Evolutionary conservation across 306 rosid genomes (phyloP).

Genomic region (Vigna reflexopilosa): DNA sequence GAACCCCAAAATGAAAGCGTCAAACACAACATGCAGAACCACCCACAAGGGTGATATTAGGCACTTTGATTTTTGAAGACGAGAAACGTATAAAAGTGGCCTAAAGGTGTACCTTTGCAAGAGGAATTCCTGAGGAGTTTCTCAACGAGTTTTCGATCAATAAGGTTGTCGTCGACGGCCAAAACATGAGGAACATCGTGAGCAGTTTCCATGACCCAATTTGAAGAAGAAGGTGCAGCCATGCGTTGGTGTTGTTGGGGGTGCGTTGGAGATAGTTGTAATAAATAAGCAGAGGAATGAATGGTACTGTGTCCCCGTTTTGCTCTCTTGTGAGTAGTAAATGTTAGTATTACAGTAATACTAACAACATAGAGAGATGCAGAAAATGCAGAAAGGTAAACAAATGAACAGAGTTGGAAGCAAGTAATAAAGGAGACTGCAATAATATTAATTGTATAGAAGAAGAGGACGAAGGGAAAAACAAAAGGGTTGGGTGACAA

Average conservation of each 20-base stretch:
- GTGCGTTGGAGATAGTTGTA: background rate
- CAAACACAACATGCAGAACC: background rate
- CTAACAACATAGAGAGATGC: too few relatives aligned
- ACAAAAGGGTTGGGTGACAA: constrained; percentile 37
- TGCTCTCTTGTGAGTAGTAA: background rate
- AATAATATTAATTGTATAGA: constrained; percentile 41
- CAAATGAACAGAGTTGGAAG: constrained; percentile 44
- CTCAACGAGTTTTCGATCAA: constrained; percentile 86
- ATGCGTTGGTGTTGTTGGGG: background rate
- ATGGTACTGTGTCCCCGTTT: constrained; percentile 8
- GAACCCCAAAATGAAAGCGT: constrained; percentile 12
- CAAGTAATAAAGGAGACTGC: constrained; percentile 31
- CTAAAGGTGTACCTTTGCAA: constrained; percentile 67
- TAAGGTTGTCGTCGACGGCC: constrained; percentile 86
- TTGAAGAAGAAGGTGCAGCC: constrained; percentile 52
- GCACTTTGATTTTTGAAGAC: background rate
- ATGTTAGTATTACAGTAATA: background rate
- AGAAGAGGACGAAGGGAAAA: constrained; percentile 45
- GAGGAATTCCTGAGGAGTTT: constrained; percentile 83
- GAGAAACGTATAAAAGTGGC: constrained; percentile 29
- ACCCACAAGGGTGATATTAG: background rate
- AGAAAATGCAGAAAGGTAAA: background rate
- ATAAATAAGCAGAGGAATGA: constrained; percentile 29
- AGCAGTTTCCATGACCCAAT: constrained; percentile 62
- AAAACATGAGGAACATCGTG: constrained; percentile 81